Percentiles rank a stretch among this genome's conserved stretches.
phyloP scores from a whole-genome alignment of 352 stramenopile species.

The Phytophthora macrochlamydospora region DNA sequence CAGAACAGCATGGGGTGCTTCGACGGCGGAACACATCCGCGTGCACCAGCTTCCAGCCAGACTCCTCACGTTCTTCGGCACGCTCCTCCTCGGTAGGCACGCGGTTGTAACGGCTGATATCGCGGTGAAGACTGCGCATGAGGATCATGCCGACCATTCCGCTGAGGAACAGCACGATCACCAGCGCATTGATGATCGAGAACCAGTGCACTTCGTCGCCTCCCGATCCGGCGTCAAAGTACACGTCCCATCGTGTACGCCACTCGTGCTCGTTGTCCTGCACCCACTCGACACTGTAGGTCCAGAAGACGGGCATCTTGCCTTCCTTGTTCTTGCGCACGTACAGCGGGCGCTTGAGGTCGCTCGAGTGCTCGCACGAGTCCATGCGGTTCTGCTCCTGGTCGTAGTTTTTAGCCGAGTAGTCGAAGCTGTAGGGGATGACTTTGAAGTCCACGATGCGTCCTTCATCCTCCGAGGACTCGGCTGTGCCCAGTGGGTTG shows the following conservation, averaged over 20 bases:
- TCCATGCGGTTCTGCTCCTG: slow-evolving; percentile 76
- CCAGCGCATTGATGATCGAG: slow-evolving; percentile 98
- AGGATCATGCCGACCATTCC: slow-evolving; percentile 99
- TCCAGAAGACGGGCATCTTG: slow-evolving; percentile 92
- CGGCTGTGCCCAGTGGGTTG: slow-evolving; percentile 63
- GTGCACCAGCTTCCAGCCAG: slow-evolving; percentile 99
- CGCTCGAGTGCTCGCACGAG: slow-evolving; percentile 70
- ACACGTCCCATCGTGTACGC: slow-evolving; percentile 99
- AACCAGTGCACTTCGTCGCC: slow-evolving; percentile 99
- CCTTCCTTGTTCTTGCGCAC: slow-evolving; percentile 83
- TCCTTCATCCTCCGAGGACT: slow-evolving; percentile 74
- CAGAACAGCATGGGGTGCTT: slow-evolving; percentile 97
- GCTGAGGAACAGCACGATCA: slow-evolving; percentile 99
- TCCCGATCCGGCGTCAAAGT: slow-evolving; percentile 92
- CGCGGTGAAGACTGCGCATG: slow-evolving; percentile 96
- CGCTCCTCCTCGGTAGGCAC: slow-evolving; percentile 96
- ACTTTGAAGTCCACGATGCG: slow-evolving; percentile 99
- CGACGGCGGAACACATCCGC: slow-evolving; percentile 98
- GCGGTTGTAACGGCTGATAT: slow-evolving; percentile 98
- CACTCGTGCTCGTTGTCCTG: slow-evolving; percentile 95
- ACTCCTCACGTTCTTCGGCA: slow-evolving; percentile 98
- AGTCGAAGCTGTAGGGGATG: slow-evolving; percentile 96
- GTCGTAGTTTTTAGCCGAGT: slow-evolving; percentile 80
- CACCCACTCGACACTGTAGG: slow-evolving; percentile 99
- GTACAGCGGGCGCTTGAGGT: slow-evolving; percentile 75